These are phyloP conservation scores for Linderniella brevidens DNA, from an alignment of 257 asterid species.

Conservation along the genomic window DNA sequence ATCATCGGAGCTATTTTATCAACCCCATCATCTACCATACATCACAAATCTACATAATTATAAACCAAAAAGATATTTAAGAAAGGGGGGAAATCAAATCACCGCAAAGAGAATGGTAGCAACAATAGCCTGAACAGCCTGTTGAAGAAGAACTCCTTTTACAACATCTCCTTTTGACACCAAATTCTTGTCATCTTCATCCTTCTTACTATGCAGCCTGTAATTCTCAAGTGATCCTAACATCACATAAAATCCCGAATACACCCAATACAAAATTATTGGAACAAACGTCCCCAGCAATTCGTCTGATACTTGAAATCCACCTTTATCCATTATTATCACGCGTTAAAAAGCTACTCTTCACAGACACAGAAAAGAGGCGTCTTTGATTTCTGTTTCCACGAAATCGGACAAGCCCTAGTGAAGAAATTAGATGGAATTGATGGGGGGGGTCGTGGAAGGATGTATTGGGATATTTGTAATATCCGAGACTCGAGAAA, in stretches of 20 bases:
- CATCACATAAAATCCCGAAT: constrained; percentile 2
- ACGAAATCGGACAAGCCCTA: too few relatives aligned
- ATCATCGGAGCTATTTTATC: not conserved
- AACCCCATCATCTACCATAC: not conserved
- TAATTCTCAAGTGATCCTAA: constrained; percentile 1
- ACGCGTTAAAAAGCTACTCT: too few relatives aligned
- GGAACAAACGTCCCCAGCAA: constrained; percentile 5
- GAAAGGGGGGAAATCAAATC: not conserved
- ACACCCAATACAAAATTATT: constrained; percentile 3
- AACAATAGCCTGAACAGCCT: constrained; percentile 3
- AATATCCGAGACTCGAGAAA: too few relatives aligned
- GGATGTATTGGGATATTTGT: too few relatives aligned
- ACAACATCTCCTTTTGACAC: constrained; percentile 4
- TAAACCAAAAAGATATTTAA: not conserved
- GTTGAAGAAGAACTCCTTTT: constrained; percentile 2
- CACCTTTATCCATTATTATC: not conserved
- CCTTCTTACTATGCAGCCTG: constrained; percentile 5
- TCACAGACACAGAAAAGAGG: too few relatives aligned
- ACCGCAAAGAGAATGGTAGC: constrained; percentile 7
- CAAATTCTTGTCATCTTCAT: constrained; percentile 5
- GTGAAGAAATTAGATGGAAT: too few relatives aligned
- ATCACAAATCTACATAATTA: not conserved
- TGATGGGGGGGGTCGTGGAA: too few relatives aligned
- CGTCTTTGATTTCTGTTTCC: too few relatives aligned
- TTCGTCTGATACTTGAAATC: constrained; percentile 1